Conservation (phyloP, 2,329 filamentous ascomycete genomes). For the Lasiodiplodia sp. region DNA sequence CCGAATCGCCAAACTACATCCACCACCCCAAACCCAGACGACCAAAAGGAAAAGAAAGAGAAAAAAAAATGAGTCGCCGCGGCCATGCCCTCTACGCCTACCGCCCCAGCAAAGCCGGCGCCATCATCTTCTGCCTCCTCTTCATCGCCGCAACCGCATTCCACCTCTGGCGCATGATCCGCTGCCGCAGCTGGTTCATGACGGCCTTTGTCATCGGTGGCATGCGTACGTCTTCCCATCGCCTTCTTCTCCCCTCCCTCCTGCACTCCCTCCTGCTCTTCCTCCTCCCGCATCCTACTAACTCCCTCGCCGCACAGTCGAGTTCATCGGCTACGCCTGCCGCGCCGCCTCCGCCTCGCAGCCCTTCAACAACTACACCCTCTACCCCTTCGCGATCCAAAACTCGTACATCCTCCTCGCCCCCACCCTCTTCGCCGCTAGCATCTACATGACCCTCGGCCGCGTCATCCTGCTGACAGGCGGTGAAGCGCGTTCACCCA, state of each 20-base stretch:
- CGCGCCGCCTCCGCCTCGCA: slow-evolving; percentile 50
- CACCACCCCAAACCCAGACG: too few species aligned
- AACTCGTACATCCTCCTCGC: slow-evolving; percentile 54
- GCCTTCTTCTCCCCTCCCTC: too few species aligned
- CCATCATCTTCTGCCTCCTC: slow-evolving; percentile 37
- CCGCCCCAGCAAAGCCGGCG: slow-evolving; percentile 38
- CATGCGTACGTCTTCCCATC: not conserved
- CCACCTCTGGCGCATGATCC: not conserved
- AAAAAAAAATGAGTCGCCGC: too few species aligned
- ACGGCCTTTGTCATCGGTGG: not conserved
- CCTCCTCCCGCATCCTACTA: not conserved
- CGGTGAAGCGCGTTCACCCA: slow-evolving; percentile 45
- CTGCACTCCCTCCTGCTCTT: too few species aligned
- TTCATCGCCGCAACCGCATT: not conserved
- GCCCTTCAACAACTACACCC: slow-evolving; percentile 39
- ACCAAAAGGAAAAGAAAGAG: too few species aligned
- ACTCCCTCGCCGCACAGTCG: slow-evolving; percentile 47
- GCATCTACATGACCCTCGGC: slow-evolving; percentile 54
- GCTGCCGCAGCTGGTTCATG: not conserved
- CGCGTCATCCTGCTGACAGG: slow-evolving; percentile 47
- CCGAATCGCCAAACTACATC: too few species aligned
- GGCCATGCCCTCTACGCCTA: slow-evolving; percentile 31
- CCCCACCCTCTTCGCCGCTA: slow-evolving; percentile 56
- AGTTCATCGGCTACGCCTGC: slow-evolving; percentile 59
- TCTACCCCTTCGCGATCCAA: slow-evolving; percentile 54